A percentile compares a stretch with the other conserved stretches of the same genome.
phyloP scores from a whole-genome alignment of 441 rosid genomes.

The Brassica balearica region DNA sequence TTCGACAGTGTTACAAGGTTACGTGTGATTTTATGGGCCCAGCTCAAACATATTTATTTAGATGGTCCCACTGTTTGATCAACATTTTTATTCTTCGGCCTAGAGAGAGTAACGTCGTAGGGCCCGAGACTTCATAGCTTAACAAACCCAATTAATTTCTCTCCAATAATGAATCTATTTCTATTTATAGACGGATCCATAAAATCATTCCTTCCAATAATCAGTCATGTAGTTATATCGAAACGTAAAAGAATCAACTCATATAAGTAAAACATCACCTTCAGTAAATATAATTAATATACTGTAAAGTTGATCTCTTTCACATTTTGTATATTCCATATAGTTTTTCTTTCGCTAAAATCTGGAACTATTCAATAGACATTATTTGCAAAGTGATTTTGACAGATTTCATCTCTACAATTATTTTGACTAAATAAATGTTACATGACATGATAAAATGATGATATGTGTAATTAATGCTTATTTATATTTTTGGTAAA shows the following conservation, averaged over 20 bases:
- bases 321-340: neutral
- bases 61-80: neutral
- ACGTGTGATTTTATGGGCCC: neutral
- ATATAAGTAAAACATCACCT: slow-evolving; percentile 25
- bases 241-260: neutral
- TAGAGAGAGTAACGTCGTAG: too few species aligned
- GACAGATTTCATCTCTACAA: too few species aligned
- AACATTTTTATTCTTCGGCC: too few species aligned
- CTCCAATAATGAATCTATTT: neutral
- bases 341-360: neutral
- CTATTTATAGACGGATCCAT: neutral
- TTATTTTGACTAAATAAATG: too few species aligned
- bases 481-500: too few species aligned
- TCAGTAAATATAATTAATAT: neutral
- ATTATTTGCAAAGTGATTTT: too few species aligned
- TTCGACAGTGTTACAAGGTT: neutral
- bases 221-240: too few species aligned
- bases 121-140: too few species aligned
- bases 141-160: neutral
- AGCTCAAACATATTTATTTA: neutral
- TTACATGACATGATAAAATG: too few species aligned
- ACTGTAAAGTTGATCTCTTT: slow-evolving; percentile 21
- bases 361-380: too few species aligned
- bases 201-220: too few species aligned
- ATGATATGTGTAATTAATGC: too few species aligned